A percentile compares a stretch with the other conserved stretches of the same genome.
phyloP scores from a whole-genome alignment of 164 flowering plant species.

The Piper longum region DNA sequence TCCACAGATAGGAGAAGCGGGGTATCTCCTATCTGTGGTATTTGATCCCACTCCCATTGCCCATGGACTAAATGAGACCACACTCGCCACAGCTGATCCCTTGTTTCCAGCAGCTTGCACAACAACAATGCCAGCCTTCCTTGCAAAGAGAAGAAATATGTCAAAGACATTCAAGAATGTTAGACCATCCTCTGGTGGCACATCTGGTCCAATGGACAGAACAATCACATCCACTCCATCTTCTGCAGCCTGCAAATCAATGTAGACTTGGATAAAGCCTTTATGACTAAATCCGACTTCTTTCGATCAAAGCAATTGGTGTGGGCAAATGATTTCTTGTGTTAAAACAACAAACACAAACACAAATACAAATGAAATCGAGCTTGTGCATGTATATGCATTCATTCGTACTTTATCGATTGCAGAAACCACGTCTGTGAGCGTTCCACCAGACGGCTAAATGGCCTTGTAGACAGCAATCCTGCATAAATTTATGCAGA shows the following conservation, averaged over 20 bases:
- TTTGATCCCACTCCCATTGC: slow-evolving; percentile 50
- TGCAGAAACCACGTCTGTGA: slow-evolving; percentile 61
- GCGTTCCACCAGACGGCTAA: slow-evolving; percentile 40
- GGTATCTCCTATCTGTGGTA: slow-evolving; percentile 35
- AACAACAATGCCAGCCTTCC: slow-evolving; percentile 47
- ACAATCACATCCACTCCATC: slow-evolving; percentile 53
- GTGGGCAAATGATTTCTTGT: too few species aligned
- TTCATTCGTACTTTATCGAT: slow-evolving; percentile 34
- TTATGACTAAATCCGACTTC: background rate
- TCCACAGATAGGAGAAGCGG: slow-evolving; percentile 24
- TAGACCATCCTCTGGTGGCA: slow-evolving; percentile 33
- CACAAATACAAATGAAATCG: too few species aligned
- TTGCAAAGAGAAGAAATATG: slow-evolving; percentile 37
- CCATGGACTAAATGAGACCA: slow-evolving; percentile 64
- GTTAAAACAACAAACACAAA: too few species aligned
- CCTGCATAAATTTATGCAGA: slow-evolving; percentile 11
- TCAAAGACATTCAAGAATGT: slow-evolving; percentile 44
- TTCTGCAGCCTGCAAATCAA: slow-evolving; percentile 35
- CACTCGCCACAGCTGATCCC: slow-evolving; percentile 35
- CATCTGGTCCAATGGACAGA: slow-evolving; percentile 49
- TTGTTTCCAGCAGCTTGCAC: slow-evolving; percentile 54
- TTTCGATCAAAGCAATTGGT: background rate
- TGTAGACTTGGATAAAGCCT: too few species aligned
- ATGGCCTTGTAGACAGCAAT: slow-evolving; percentile 60
- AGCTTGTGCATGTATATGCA: too few species aligned